phyloP scores from a whole-genome alignment of 441 rosid species.

The Rhodomyrtus psidioides region DNA sequence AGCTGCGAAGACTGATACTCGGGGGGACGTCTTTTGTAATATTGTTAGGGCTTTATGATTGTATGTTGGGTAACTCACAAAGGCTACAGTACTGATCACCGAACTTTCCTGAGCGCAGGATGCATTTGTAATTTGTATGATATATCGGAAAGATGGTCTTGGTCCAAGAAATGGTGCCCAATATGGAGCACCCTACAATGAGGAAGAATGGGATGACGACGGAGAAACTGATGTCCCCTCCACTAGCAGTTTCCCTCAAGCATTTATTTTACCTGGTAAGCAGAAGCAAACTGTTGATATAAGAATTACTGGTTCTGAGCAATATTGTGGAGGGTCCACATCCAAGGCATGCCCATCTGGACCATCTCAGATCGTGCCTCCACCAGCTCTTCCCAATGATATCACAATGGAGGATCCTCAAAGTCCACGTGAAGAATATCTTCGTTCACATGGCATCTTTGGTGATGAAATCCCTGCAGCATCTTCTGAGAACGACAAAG shows the following conservation, averaged over 20 bases:
- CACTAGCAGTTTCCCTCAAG: too few species aligned
- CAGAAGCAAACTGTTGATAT: conserved; percentile 6
- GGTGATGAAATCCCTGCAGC: background rate
- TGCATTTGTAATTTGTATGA: conserved; percentile 42
- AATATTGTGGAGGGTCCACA: conserved; percentile 8
- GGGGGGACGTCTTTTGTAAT: background rate
- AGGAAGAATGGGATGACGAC: conserved; percentile 75
- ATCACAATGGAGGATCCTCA: background rate
- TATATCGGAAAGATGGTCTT: conserved; percentile 64
- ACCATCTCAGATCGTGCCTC: conserved; percentile 11
- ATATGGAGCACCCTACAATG: conserved; percentile 76
- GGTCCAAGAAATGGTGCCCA: conserved; percentile 90
- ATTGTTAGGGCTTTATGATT: background rate
- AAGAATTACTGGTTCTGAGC: conserved; percentile 5
- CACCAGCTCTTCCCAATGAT: background rate
- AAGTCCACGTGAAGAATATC: background rate
- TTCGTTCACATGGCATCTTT: background rate
- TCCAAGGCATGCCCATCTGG: conserved; percentile 19
- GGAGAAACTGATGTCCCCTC: conserved; percentile 5
- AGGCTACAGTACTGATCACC: background rate
- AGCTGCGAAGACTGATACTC: background rate
- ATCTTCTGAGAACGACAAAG: conserved; percentile 4
- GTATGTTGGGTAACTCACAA: background rate
- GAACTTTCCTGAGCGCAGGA: conserved; percentile 23
- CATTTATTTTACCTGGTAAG: too few species aligned